Evolutionary conservation across 2,329 filamentous ascomycete genomes (phyloP).

Genomic region (Ploettnerulaceae sp.): DNA sequence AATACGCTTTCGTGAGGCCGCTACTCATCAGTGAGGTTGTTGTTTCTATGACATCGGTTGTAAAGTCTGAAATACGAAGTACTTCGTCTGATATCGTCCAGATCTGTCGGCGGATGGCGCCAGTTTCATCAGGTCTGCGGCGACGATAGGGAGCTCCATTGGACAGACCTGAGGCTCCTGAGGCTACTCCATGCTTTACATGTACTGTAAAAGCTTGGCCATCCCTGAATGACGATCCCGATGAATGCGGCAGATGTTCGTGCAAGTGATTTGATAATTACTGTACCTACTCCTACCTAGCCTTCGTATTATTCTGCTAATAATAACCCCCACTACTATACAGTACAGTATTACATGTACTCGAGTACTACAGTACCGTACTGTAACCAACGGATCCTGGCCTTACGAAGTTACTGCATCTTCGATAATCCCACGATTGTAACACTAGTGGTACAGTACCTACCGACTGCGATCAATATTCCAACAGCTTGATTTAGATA

Average conservation of each 20-base stretch:
- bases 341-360: too few relatives aligned
- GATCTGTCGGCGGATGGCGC: conserved; percentile 13
- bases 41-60: background rate
- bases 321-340: too few relatives aligned
- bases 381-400: too few relatives aligned
- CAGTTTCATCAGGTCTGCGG: conserved; percentile 16
- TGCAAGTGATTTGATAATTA: background rate
- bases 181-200: too few relatives aligned
- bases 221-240: background rate
- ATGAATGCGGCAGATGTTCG: conserved; percentile 3
- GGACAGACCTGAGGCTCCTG: background rate
- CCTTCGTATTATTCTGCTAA: too few relatives aligned
- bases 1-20: background rate
- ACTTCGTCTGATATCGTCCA: conserved; percentile 6
- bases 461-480: too few relatives aligned
- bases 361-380: too few relatives aligned
- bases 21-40: background rate
- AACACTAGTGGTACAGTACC: too few relatives aligned
- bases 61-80: background rate
- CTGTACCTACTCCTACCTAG: too few relatives aligned
- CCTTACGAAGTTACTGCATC: too few relatives aligned
- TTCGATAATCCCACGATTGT: too few relatives aligned
- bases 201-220: conserved; percentile 1
- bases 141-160: conserved; percentile 3
- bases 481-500: too few relatives aligned